These are phyloP conservation scores for Fraxinus paxiana DNA, from an alignment of 305 asterid genomes.

Conservation along the genomic window DNA sequence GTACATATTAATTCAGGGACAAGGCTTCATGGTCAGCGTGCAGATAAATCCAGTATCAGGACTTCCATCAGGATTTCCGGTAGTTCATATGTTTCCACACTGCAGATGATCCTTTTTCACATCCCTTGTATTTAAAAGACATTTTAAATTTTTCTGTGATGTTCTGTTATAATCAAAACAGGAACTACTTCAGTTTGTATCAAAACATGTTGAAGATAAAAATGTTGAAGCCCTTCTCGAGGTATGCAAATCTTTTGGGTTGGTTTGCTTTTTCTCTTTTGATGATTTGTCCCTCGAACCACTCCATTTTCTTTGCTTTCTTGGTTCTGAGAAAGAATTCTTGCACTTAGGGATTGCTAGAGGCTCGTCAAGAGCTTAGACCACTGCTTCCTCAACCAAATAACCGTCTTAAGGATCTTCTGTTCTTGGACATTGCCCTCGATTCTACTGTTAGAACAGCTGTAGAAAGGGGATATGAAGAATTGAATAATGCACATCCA, in stretches of 20 bases:
- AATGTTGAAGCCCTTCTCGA: constrained; percentile 91
- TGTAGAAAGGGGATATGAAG: constrained; percentile 94
- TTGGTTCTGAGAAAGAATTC: constrained; percentile 20
- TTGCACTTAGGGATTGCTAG: constrained; percentile 71
- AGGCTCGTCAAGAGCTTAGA: constrained; percentile 95
- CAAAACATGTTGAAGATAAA: constrained; percentile 76
- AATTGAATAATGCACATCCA: constrained; percentile 66
- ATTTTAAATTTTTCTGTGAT: constrained; percentile 20
- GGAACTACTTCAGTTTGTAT: constrained; percentile 83
- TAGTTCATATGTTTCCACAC: constrained; percentile 26
- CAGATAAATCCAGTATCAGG: constrained; percentile 91
- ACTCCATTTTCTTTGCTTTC: not conserved
- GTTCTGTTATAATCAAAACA: constrained; percentile 31
- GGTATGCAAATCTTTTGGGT: constrained; percentile 48
- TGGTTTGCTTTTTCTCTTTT: constrained; percentile 7
- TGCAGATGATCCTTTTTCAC: not conserved
- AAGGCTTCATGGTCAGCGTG: constrained; percentile 99
- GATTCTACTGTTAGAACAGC: constrained; percentile 98
- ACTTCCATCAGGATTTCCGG: constrained; percentile 91
- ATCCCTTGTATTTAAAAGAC: constrained; percentile 1
- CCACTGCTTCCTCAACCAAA: constrained; percentile 73
- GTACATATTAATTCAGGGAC: constrained; percentile 54
- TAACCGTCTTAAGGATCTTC: constrained; percentile 86
- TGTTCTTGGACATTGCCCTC: constrained; percentile 90
- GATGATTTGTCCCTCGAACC: constrained; percentile 7